Conservation (phyloP, 768 basidiomycete genomes). For the Hericium erinaceus region DNA sequence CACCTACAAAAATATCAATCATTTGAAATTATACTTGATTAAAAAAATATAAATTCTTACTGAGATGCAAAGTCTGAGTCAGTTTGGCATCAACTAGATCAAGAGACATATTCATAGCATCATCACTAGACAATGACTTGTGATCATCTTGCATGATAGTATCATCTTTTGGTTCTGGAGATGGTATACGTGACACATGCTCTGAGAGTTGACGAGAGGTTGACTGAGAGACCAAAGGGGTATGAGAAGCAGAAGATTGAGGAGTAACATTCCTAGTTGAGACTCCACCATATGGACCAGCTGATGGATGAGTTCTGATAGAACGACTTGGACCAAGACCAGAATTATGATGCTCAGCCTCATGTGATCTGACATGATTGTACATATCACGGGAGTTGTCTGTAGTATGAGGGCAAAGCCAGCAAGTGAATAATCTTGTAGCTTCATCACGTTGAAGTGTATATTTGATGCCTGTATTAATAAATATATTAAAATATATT, state of each 20-base stretch:
- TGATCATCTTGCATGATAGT: neutral
- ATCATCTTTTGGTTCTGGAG: neutral
- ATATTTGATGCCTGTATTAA: neutral
- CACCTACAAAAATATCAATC: neutral
- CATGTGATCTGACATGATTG: neutral
- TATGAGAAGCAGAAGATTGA: neutral
- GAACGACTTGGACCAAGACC: neutral
- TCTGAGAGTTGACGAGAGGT: neutral
- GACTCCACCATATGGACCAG: neutral
- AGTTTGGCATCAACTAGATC: neutral
- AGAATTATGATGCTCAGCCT: neutral
- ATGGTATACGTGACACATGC: neutral
- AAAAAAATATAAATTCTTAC: neutral
- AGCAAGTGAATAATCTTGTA: neutral
- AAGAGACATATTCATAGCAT: neutral
- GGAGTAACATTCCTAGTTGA: neutral
- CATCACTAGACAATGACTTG: no score
- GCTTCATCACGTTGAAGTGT: neutral
- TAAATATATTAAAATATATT: no score
- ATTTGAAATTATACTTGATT: neutral
- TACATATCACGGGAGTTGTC: neutral
- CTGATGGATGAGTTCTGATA: neutral
- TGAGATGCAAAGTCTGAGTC: neutral
- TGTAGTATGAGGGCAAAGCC: neutral
- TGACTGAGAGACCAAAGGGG: neutral